phyloP scores from a whole-genome alignment of 1,284 basidiomycete species.

The Leccinum insolens region DNA sequence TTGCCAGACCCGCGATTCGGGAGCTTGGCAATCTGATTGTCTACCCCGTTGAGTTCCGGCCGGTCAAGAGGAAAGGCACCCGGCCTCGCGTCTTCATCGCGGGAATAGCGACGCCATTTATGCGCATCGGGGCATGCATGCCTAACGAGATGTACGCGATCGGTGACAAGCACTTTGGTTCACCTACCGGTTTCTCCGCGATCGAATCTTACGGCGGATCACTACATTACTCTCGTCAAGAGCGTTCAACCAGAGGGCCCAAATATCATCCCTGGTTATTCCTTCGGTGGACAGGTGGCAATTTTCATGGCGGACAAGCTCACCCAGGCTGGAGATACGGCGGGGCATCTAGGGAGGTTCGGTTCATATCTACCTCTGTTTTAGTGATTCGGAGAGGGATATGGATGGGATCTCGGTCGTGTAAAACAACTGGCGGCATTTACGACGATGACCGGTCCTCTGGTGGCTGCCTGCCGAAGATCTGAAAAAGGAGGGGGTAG shows the following conservation, averaged over 20 bases:
- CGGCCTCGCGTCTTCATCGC: constrained; percentile 31
- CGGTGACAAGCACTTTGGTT: constrained; percentile 34
- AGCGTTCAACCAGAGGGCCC: constrained; percentile 29
- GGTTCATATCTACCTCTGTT: too few species aligned
- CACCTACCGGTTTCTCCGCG: constrained; percentile 28
- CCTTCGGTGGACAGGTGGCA: constrained; percentile 33
- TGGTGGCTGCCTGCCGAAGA: too few species aligned
- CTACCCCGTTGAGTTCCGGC: constrained; percentile 32
- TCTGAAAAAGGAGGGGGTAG: too few species aligned
- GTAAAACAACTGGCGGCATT: too few species aligned
- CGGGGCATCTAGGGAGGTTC: constrained; percentile 15
- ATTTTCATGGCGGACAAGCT: constrained; percentile 32
- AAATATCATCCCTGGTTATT: constrained; percentile 30
- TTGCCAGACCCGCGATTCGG: constrained; percentile 26
- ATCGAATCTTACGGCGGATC: constrained; percentile 34
- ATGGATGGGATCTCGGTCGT: too few species aligned
- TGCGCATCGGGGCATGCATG: constrained; percentile 36
- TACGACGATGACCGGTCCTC: too few species aligned
- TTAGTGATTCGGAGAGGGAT: too few species aligned
- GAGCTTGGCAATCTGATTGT: constrained; percentile 31
- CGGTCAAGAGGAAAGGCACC: constrained; percentile 34
- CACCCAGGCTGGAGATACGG: constrained; percentile 23
- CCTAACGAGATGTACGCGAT: constrained; percentile 37
- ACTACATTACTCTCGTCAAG: constrained; percentile 33
- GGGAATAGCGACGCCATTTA: constrained; percentile 35